Percentiles rank a stretch among this genome's conserved stretches.
These are phyloP conservation scores for Pythium phragmiticola DNA, from an alignment of 352 stramenopile species.

Conservation along the genomic window DNA sequence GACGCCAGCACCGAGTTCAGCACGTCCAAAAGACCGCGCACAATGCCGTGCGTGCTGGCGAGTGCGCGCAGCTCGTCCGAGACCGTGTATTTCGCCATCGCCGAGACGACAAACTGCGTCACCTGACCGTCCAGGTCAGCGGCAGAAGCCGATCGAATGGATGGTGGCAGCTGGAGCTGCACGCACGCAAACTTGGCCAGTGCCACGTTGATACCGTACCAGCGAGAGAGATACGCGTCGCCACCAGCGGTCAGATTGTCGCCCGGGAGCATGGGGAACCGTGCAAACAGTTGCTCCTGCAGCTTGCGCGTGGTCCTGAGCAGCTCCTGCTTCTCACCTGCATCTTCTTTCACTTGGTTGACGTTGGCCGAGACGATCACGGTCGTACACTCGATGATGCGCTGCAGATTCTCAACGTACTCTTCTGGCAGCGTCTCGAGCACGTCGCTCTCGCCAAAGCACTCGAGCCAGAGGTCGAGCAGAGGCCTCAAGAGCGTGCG, in stretches of 20 bases:
- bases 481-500: slow-evolving; percentile 52
- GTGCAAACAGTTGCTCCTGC: slow-evolving; percentile 55
- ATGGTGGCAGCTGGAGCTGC: slow-evolving; percentile 33
- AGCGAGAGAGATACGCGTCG: slow-evolving; percentile 53
- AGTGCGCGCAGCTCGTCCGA: slow-evolving; percentile 56
- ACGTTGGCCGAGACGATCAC: slow-evolving; percentile 56
- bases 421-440: slow-evolving; percentile 59
- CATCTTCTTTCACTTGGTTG: slow-evolving; percentile 25
- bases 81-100: slow-evolving; percentile 62
- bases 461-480: slow-evolving; percentile 79
- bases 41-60: slow-evolving; percentile 58
- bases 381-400: slow-evolving; percentile 68
- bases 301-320: slow-evolving; percentile 31
- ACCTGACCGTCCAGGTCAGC: slow-evolving; percentile 46
- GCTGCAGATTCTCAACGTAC: slow-evolving; percentile 72
- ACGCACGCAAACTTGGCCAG: slow-evolving; percentile 68
- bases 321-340: slow-evolving; percentile 29
- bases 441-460: slow-evolving; percentile 40
- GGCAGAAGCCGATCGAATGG: slow-evolving; percentile 1
- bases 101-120: slow-evolving; percentile 50
- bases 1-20: slow-evolving; percentile 45
- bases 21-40: slow-evolving; percentile 59
- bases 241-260: slow-evolving; percentile 41
- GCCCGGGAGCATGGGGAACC: slow-evolving; percentile 61
- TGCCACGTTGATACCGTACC: slow-evolving; percentile 72